phyloP scores from a whole-genome alignment of 1,284 basidiomycete species.

The Trametes polyzona region DNA sequence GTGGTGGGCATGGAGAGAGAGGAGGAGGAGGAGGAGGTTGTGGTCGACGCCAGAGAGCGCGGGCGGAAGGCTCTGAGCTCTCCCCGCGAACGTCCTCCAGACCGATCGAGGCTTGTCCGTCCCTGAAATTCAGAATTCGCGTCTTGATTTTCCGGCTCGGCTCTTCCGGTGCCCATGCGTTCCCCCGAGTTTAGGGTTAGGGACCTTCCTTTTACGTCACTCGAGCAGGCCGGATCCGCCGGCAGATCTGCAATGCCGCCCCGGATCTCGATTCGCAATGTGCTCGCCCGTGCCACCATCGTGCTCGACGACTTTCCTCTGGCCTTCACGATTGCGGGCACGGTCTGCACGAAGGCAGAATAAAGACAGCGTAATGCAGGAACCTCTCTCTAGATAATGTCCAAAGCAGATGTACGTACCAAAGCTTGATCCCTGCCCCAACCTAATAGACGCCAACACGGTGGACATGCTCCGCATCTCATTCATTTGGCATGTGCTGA shows the following conservation, averaged over 20 bases:
- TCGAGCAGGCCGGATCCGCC: background rate
- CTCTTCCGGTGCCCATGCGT: background rate
- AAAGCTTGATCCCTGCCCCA: too few species aligned
- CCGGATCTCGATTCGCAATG: background rate
- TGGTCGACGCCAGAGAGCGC: background rate
- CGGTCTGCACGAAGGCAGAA: too few species aligned
- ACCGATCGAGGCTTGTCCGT: slow-evolving; percentile 17
- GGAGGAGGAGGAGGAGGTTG: background rate
- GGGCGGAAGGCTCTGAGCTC: background rate
- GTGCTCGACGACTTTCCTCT: too few species aligned
- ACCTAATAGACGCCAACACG: too few species aligned
- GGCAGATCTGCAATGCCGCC: background rate
- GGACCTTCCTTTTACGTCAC: slow-evolving; percentile 6
- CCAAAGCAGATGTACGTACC: too few species aligned
- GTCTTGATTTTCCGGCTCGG: slow-evolving; percentile 10
- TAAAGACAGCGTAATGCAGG: too few species aligned
- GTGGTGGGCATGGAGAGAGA: slow-evolving; percentile 17
- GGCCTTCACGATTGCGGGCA: too few species aligned
- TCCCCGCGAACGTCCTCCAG: slow-evolving; percentile 13
- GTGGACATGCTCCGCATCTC: too few species aligned
- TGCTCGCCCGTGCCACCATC: too few species aligned
- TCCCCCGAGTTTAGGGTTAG: background rate
- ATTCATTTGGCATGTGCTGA: too few species aligned
- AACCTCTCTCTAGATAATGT: too few species aligned
- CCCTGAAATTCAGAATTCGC: slow-evolving; percentile 7